Evolutionary conservation across 352 stramenopile species (phyloP).

Genomic region (Pythium rishiriense): DNA sequence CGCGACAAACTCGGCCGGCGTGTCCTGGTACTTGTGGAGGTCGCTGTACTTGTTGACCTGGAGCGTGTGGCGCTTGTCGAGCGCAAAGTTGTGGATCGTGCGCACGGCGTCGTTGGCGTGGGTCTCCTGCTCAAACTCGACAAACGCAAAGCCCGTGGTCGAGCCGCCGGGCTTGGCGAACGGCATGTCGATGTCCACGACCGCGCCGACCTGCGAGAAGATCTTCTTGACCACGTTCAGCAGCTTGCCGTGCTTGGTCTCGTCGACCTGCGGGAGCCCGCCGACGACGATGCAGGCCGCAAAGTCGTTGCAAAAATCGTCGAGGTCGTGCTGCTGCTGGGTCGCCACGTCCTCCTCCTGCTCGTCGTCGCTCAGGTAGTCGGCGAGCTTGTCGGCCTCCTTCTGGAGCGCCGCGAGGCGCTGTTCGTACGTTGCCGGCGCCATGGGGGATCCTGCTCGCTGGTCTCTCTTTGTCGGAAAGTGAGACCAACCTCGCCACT

Average conservation of each 20-base stretch:
- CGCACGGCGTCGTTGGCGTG: constrained; percentile 78
- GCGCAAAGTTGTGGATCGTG: constrained; percentile 85
- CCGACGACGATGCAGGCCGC: constrained; percentile 80
- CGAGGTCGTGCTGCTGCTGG: constrained; percentile 66
- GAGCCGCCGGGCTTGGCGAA: constrained; percentile 46
- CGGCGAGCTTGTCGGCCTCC: constrained; percentile 73
- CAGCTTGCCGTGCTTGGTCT: constrained; percentile 81
- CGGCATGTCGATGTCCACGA: constrained; percentile 83
- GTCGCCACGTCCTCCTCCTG: constrained; percentile 58
- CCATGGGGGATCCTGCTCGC: constrained; percentile 35
- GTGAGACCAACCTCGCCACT: neutral
- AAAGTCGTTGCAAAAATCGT: constrained; percentile 82
- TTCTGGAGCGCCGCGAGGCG: constrained; percentile 69
- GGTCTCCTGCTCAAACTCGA: constrained; percentile 79
- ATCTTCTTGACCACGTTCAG: constrained; percentile 86
- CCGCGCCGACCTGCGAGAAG: constrained; percentile 75
- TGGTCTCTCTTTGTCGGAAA: neutral
- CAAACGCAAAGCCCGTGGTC: constrained; percentile 79
- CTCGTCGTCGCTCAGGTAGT: constrained; percentile 85
- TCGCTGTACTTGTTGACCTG: constrained; percentile 93
- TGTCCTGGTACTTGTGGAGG: constrained; percentile 75
- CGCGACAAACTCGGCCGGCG: constrained; percentile 74
- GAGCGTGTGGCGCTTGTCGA: constrained; percentile 98
- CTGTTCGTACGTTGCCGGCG: constrained; percentile 72
- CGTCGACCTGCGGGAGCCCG: constrained; percentile 73